Percentiles rank a stretch among this genome's conserved stretches.
Evolutionary conservation across 106 monocot genomes (phyloP).

Genomic region (Amphibolis antarctica): DNA sequence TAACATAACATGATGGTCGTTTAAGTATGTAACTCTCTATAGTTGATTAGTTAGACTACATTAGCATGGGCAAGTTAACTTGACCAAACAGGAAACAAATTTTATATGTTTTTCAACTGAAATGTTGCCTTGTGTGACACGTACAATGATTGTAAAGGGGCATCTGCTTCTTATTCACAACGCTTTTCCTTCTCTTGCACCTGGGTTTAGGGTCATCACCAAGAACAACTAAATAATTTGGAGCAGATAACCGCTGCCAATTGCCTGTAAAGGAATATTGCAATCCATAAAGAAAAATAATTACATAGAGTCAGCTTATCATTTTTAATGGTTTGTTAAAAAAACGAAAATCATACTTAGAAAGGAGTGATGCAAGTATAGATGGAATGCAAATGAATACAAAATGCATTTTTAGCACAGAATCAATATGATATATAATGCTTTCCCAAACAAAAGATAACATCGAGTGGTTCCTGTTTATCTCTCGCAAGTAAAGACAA

Average conservation of each 20-base stretch:
- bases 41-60: too few relatives aligned
- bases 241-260: conserved; percentile 4
- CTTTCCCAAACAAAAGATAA: too few relatives aligned
- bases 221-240: conserved; percentile 47
- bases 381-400: neutral
- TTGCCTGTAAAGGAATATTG: conserved; percentile 24
- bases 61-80: too few relatives aligned
- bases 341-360: too few relatives aligned
- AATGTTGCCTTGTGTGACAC: neutral
- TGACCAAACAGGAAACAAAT: neutral
- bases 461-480: too few relatives aligned
- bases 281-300: too few relatives aligned
- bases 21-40: neutral
- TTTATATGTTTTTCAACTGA: neutral
- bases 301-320: too few relatives aligned
- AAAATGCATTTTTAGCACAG: too few relatives aligned
- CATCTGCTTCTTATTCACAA: conserved; percentile 7
- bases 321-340: too few relatives aligned
- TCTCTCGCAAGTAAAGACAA: too few relatives aligned
- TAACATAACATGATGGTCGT: neutral
- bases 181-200: conserved; percentile 7
- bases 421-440: too few relatives aligned
- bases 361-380: neutral
- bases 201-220: conserved; percentile 72
- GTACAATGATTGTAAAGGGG: conserved; percentile 72